Percentiles rank a stretch among this genome's conserved stretches.
These are phyloP conservation scores for Metschnikowia amazonensis DNA, from an alignment of 805 yeast genomes.

Conservation along the genomic window DNA sequence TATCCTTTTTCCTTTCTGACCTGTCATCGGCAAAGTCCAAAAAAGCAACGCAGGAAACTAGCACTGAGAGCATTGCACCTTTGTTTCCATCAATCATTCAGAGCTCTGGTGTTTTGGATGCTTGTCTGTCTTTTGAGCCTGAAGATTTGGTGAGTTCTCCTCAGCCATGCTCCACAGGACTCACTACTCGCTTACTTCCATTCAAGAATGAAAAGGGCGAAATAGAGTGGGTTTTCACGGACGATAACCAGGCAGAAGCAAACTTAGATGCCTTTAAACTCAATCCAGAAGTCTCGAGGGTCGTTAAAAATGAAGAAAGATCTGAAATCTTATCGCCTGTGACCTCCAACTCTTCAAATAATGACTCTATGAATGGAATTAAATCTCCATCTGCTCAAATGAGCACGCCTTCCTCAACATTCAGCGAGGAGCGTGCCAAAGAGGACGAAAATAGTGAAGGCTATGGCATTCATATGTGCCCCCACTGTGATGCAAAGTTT, in stretches of 20 bases:
- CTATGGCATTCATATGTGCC: slow-evolving; percentile 37
- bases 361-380: slow-evolving; percentile 27
- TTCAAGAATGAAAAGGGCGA: slow-evolving; percentile 51
- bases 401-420: slow-evolving; percentile 29
- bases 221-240: slow-evolving; percentile 54
- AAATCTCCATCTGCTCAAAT: slow-evolving; percentile 26
- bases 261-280: slow-evolving; percentile 30
- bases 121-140: background rate
- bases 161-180: slow-evolving; percentile 48
- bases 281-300: slow-evolving; percentile 1
- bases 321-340: slow-evolving; percentile 31
- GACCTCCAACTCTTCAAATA: slow-evolving; percentile 33
- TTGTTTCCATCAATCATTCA: slow-evolving; percentile 16
- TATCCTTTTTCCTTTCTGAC: slow-evolving; percentile 2
- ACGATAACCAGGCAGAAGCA: slow-evolving; percentile 28
- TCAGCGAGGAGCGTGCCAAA: slow-evolving; percentile 19
- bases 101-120: background rate
- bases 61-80: background rate
- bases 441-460: slow-evolving; percentile 14
- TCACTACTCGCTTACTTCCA: slow-evolving; percentile 48
- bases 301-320: slow-evolving; percentile 6
- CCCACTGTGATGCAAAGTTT: slow-evolving; percentile 46
- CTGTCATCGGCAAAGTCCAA: background rate
- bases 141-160: slow-evolving; percentile 12
- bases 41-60: background rate